Base-by-base conservation (phyloP, 345 rosid species). In the Turnera subulata region DNA sequence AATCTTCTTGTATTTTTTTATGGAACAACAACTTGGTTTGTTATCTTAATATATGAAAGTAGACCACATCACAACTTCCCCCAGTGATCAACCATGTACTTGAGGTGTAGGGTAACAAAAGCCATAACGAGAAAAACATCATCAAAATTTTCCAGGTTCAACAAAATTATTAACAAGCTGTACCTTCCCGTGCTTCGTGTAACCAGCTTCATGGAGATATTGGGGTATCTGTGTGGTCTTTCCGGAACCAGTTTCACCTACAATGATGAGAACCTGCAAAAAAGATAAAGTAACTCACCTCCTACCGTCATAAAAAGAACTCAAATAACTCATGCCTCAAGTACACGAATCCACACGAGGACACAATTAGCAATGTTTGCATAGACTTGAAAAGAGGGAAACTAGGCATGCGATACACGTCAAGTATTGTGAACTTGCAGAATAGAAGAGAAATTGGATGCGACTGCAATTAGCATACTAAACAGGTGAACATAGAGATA, bases 221-320 rank as follows among this genome's bases (percentile, higher is more conserved):
- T 92, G 98, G 23, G 96, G 96, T 61, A 89, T 84, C 66, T 91
- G 98, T 16, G 98, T 91, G 44, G 98, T 91, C 82, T 91, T 91
- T 56, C 98, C 98, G 25, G 98, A 92, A 67, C 96, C 97, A 62
- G 99, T 93, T 75, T 93, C 99, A 66, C 99, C 99, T 21, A 93
- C 97, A 50, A 89, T 93, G 53, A 93, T 84, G 76, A 93, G 88
- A 70, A 93, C 88, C 98, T 91, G 59, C 42, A 72, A 33, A 16
- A 38, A 19, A 54, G 37, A 62, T n/a, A n/a, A n/a, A n/a, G n/a
- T n/a, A n/a, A n/a, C n/a, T n/a, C n/a, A n/a, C n/a, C n/a, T n/a
- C n/a, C n/a, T n/a, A n/a, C n/a, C n/a, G n/a, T 38, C 61, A 58
- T 32, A 18, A 17, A 58, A 48, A 16, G n/a, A 50, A 18, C 46